These are phyloP conservation scores for Pelargonium australe DNA, from an alignment of 441 rosid genomes.

Conservation along the genomic window DNA sequence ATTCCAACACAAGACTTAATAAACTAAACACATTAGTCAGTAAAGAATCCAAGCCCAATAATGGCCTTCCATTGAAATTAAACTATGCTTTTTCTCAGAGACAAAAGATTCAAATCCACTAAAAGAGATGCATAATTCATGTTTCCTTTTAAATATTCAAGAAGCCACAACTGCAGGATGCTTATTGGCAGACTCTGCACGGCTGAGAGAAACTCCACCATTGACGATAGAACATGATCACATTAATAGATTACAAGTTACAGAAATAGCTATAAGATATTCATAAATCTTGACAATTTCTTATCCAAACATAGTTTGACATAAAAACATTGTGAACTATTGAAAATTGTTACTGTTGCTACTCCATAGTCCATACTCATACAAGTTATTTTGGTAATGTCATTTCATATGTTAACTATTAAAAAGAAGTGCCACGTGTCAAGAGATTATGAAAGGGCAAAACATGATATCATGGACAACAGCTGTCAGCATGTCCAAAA, in stretches of 20 bases:
- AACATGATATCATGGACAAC: slow-evolving; percentile 29
- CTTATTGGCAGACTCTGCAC: not conserved
- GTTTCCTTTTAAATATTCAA: not conserved
- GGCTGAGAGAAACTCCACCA: not conserved
- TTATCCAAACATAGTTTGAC: too few relatives aligned
- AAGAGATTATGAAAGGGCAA: not conserved
- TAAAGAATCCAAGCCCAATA: slow-evolving; percentile 25
- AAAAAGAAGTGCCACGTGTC: slow-evolving; percentile 18
- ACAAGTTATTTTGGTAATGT: too few relatives aligned
- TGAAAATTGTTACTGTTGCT: too few relatives aligned
- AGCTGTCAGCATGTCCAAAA: slow-evolving; percentile 35
- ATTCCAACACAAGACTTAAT: slow-evolving; percentile 23
- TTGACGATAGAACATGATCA: too few relatives aligned
- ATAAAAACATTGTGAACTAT: too few relatives aligned
- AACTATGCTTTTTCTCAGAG: not conserved
- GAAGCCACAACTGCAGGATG: not conserved
- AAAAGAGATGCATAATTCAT: slow-evolving; percentile 30
- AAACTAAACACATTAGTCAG: slow-evolving; percentile 11
- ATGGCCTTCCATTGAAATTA: not conserved
- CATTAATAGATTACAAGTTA: too few relatives aligned
- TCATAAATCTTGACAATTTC: too few relatives aligned
- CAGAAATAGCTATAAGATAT: too few relatives aligned
- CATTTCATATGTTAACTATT: slow-evolving; percentile 9
- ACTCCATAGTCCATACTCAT: too few relatives aligned
- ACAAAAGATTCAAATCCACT: slow-evolving; percentile 25